These are phyloP conservation scores for Clarireedia paspali DNA, from an alignment of 2,329 filamentous ascomycete species.

Conservation along the genomic window DNA sequence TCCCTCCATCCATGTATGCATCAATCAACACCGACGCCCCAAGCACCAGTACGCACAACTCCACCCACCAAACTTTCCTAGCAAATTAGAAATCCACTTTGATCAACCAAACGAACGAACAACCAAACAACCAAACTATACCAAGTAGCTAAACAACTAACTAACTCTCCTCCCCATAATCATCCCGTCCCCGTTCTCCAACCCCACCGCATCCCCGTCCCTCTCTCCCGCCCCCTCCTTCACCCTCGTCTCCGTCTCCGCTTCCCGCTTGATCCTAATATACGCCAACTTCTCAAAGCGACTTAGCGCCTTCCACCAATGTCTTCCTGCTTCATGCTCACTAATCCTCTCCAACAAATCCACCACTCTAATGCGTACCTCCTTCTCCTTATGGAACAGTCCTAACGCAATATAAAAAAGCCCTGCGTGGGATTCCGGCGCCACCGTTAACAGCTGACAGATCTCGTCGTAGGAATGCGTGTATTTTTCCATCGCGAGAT, in stretches of 20 bases:
- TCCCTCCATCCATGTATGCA: neutral
- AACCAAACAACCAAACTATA: neutral
- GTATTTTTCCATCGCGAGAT: constrained; percentile 67
- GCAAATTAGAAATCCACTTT: neutral
- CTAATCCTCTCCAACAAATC: constrained; percentile 75
- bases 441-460: constrained; percentile 72
- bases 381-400: constrained; percentile 79
- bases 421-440: constrained; percentile 78
- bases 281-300: constrained; percentile 85
- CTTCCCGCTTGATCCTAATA: constrained; percentile 65
- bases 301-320: constrained; percentile 85
- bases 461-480: constrained; percentile 79
- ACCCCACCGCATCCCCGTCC: neutral
- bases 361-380: constrained; percentile 70
- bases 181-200: constrained; percentile 18
- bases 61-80: neutral
- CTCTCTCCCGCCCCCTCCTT: constrained; percentile 20
- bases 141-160: constrained; percentile 27
- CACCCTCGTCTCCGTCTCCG: constrained; percentile 41
- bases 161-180: constrained; percentile 42
- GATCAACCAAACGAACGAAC: neutral
- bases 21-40: neutral
- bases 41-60: neutral
- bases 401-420: constrained; percentile 88
- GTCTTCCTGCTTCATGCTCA: constrained; percentile 81